Conservation (phyloP, 306 rosid genomes). For the Vigna hirtella region DNA sequence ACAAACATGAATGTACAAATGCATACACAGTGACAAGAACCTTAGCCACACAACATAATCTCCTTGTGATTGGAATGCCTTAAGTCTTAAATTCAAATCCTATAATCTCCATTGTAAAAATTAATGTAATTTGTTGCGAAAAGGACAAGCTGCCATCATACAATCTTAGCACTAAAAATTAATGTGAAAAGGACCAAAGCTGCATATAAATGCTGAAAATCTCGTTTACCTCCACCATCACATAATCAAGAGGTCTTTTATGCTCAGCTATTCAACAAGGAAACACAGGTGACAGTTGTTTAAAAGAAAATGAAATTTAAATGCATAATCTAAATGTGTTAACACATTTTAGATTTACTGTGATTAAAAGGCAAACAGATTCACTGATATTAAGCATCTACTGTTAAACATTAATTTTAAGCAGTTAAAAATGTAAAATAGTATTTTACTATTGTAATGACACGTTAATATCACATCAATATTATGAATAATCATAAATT, state of each 20-base stretch:
- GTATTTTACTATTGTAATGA: too few relatives aligned
- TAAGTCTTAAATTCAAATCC: background rate
- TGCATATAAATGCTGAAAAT: background rate
- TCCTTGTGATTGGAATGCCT: background rate
- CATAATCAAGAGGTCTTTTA: background rate
- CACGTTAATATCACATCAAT: too few relatives aligned
- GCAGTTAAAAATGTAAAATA: too few relatives aligned
- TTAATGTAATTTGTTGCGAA: background rate
- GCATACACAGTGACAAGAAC: background rate
- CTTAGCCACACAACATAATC: background rate
- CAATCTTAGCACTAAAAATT: background rate
- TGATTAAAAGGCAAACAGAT: background rate
- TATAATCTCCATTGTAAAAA: background rate
- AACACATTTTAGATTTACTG: background rate
- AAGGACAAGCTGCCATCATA: conserved; percentile 22
- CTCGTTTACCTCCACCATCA: background rate
- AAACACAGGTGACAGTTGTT: background rate
- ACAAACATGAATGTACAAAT: background rate
- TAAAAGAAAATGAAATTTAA: background rate
- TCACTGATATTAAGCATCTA: background rate
- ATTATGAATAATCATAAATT: background rate
- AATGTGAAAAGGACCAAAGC: conserved; percentile 3
- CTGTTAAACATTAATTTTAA: background rate
- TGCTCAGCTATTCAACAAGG: background rate
- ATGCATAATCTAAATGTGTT: too few relatives aligned